Percentiles rank a stretch among this genome's conserved stretches.
These are phyloP conservation scores for Crucihimalaya himalaica DNA, from an alignment of 345 rosid species.

Conservation along the genomic window DNA sequence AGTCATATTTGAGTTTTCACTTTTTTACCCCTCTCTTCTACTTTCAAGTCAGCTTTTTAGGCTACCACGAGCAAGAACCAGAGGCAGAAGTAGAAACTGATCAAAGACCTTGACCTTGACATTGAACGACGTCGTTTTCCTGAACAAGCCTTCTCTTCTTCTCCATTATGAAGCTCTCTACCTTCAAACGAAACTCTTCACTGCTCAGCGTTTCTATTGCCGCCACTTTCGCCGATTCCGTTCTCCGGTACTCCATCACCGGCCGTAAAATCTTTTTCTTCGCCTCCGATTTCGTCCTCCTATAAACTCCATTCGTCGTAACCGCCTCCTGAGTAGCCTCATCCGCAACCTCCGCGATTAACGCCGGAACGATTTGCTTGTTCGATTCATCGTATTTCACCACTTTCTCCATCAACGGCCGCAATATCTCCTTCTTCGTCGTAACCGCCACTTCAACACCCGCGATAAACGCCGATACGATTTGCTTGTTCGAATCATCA, in stretches of 20 bases:
- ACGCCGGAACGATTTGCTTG: conserved; percentile 9
- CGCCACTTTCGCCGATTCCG: conserved; percentile 24
- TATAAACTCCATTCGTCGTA: not conserved
- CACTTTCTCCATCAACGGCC: not conserved
- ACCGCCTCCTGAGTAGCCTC: not conserved
- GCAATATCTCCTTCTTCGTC: not conserved
- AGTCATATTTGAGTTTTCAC: not conserved
- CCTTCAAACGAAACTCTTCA: conserved; percentile 26
- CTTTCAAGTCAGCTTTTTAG: not conserved
- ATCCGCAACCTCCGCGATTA: not conserved
- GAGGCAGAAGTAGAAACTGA: not conserved
- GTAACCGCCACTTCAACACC: not conserved
- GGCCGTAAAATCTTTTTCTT: not conserved
- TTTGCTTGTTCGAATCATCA: conserved; percentile 5
- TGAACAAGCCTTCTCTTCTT: not conserved
- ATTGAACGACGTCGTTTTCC: conserved; percentile 15
- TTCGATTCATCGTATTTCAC: not conserved
- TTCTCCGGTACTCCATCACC: conserved; percentile 18
- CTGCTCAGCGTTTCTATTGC: conserved; percentile 20
- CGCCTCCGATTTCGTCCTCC: conserved; percentile 29
- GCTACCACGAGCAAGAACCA: not conserved
- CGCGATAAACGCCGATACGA: not conserved
- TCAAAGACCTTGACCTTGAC: not conserved
- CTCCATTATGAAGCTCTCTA: conserved; percentile 24
- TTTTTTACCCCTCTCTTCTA: not conserved